phyloP scores from a whole-genome alignment of 2,329 filamentous ascomycete species.

The Capronia americana region DNA sequence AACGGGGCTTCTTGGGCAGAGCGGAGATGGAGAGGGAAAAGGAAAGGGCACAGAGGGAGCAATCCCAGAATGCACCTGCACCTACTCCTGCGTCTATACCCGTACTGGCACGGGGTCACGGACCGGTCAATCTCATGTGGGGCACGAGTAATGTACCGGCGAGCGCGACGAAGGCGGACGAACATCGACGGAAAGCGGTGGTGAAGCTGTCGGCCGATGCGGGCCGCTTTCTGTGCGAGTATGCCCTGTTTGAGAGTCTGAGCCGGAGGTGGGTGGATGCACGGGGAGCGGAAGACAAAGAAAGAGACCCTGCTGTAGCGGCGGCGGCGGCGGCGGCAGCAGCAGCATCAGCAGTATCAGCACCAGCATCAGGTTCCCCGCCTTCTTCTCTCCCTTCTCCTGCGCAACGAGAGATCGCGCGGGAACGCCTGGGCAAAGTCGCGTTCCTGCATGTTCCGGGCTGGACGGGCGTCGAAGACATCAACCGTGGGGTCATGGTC shows the following conservation, averaged over 20 bases:
- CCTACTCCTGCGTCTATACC: background rate
- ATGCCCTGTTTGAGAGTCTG: slow-evolving; percentile 69
- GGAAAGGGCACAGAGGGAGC: background rate
- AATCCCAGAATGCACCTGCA: background rate
- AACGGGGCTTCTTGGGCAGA: slow-evolving; percentile 24
- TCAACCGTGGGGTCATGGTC: slow-evolving; percentile 50
- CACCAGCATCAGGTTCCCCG: background rate
- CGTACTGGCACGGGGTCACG: slow-evolving; percentile 1
- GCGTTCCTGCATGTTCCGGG: slow-evolving; percentile 77
- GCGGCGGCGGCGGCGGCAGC: too few relatives aligned
- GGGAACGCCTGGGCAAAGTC: slow-evolving; percentile 51
- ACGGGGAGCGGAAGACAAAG: background rate
- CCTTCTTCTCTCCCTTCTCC: background rate
- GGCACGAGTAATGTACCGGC: slow-evolving; percentile 17
- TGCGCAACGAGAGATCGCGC: slow-evolving; percentile 4
- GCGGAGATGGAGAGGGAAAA: slow-evolving; percentile 9
- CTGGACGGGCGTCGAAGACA: slow-evolving; percentile 57
- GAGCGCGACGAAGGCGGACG: slow-evolving; percentile 18
- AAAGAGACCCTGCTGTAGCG: background rate
- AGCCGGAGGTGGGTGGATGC: slow-evolving; percentile 33
- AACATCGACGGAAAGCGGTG: slow-evolving; percentile 42
- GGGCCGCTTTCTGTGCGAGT: slow-evolving; percentile 77
- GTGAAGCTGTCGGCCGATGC: slow-evolving; percentile 70
- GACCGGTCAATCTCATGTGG: slow-evolving; percentile 21
- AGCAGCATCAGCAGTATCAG: background rate